Conservation (phyloP, 768 basidiomycete species). For the Boletellus emodensis region DNA sequence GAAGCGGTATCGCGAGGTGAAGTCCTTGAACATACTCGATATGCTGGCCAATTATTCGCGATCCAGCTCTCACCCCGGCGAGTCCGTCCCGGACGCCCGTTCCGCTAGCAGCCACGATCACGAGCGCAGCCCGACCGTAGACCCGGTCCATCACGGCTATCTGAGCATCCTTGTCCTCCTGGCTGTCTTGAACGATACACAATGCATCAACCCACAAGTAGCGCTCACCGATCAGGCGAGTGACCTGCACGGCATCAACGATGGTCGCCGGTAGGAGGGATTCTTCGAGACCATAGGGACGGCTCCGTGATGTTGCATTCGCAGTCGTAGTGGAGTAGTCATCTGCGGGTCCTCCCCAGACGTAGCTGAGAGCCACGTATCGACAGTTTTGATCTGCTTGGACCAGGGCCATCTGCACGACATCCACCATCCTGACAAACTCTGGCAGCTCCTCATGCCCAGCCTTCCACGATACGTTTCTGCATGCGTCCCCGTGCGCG, state of each 20-base stretch:
- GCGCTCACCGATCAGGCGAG: constrained; percentile 16
- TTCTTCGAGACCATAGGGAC: constrained; percentile 3
- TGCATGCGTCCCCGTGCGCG: constrained; percentile 14
- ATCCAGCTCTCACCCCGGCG: constrained; percentile 9
- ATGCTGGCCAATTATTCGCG: constrained; percentile 11
- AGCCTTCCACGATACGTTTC: constrained; percentile 9
- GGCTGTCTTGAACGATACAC: too few relatives aligned
- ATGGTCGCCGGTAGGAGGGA: constrained; percentile 16
- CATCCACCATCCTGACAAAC: constrained; percentile 14
- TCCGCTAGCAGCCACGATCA: constrained; percentile 21
- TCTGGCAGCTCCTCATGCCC: constrained; percentile 3
- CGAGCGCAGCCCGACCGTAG: constrained; percentile 14
- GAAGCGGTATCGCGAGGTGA: constrained; percentile 18
- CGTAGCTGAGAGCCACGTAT: constrained; percentile 16
- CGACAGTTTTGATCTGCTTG: constrained; percentile 4
- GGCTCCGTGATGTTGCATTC: constrained; percentile 1
- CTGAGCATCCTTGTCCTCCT: constrained; percentile 12
- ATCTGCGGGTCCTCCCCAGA: constrained; percentile 11
- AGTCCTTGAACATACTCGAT: constrained; percentile 19
- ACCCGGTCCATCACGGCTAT: constrained; percentile 18
- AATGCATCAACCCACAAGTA: too few relatives aligned
- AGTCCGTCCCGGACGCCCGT: constrained; percentile 6
- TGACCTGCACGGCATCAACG: constrained; percentile 16
- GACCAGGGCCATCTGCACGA: constrained; percentile 11
- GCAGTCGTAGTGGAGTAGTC: constrained; percentile 7